phyloP scores from a whole-genome alignment of 192 early-diverging fungal species.

The Spizellomyces sp. region DNA sequence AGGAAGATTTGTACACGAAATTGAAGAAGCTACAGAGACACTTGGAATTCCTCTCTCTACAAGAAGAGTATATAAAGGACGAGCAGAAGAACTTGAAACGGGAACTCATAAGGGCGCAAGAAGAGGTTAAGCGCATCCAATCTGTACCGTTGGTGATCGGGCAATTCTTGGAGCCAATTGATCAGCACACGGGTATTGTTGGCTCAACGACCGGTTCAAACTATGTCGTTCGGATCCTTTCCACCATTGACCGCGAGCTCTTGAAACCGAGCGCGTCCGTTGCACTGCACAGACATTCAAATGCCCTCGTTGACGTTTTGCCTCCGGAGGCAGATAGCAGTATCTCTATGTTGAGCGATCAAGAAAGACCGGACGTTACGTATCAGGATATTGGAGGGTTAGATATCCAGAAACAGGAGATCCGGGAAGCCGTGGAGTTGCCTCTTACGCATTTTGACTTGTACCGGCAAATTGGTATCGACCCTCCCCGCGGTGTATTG shows the following conservation, averaged over 20 bases:
- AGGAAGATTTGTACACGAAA: slow-evolving; percentile 88
- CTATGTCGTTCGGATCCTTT: slow-evolving; percentile 91
- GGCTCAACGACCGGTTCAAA: slow-evolving; percentile 90
- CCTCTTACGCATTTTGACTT: slow-evolving; percentile 98
- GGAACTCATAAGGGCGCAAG: slow-evolving; percentile 92
- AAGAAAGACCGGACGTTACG: slow-evolving; percentile 79
- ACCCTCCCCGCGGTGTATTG: slow-evolving; percentile 97
- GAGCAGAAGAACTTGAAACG: slow-evolving; percentile 97
- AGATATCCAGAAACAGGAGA: slow-evolving; percentile 97
- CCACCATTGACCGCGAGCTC: slow-evolving; percentile 95
- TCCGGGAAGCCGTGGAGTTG: slow-evolving; percentile 97
- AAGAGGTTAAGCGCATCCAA: slow-evolving; percentile 98
- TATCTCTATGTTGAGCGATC: slow-evolving; percentile 78
- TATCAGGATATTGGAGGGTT: slow-evolving; percentile 98
- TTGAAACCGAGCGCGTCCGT: slow-evolving; percentile 93
- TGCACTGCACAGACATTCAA: slow-evolving; percentile 95
- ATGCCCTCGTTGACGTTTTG: slow-evolving; percentile 94
- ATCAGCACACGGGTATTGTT: slow-evolving; percentile 94
- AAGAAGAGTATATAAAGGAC: slow-evolving; percentile 99
- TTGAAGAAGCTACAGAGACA: slow-evolving; percentile 94
- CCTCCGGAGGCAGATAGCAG: slow-evolving; percentile 90
- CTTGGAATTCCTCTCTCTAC: slow-evolving; percentile 92
- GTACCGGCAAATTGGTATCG: slow-evolving; percentile 98
- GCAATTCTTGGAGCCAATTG: slow-evolving; percentile 98
- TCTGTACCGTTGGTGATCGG: slow-evolving; percentile 98